Conservation (phyloP, 1,139 yeast species). For the Yamadazyma aaseri region DNA sequence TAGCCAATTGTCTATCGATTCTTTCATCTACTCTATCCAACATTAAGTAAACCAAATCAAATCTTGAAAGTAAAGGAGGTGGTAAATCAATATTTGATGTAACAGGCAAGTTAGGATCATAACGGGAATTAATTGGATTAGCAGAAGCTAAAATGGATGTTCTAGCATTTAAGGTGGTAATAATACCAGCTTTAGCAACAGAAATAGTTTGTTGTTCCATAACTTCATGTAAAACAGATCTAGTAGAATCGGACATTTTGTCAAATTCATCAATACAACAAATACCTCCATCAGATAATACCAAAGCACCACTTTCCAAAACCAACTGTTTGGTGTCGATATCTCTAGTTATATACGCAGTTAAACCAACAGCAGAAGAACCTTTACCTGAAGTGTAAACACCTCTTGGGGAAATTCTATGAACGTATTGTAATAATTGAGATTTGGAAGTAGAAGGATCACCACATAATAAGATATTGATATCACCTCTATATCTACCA, state of each 20-base stretch:
- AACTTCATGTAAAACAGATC: constrained; percentile 95
- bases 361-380: constrained; percentile 97
- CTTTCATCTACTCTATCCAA: constrained; percentile 89
- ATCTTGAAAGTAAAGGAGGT: constrained; percentile 91
- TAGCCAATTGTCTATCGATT: constrained; percentile 81
- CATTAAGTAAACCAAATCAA: constrained; percentile 88
- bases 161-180: constrained; percentile 93
- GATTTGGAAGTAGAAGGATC: constrained; percentile 98
- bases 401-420: constrained; percentile 96
- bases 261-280: constrained; percentile 99
- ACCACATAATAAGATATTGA: constrained; percentile 88
- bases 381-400: constrained; percentile 98
- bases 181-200: constrained; percentile 96
- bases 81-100: constrained; percentile 94
- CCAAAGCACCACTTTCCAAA: constrained; percentile 94
- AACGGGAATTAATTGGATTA: constrained; percentile 94
- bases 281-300: constrained; percentile 95
- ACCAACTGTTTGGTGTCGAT: constrained; percentile 91
- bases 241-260: constrained; percentile 91
- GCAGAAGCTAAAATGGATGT: constrained; percentile 96
- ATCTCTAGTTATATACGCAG: constrained; percentile 95
- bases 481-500: constrained; percentile 94
- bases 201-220: constrained; percentile 99
- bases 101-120: constrained; percentile 90
- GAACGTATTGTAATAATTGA: constrained; percentile 89